Base-by-base conservation (phyloP, 2,329 filamentous ascomycete genomes). In the Penicillium sp. region DNA sequence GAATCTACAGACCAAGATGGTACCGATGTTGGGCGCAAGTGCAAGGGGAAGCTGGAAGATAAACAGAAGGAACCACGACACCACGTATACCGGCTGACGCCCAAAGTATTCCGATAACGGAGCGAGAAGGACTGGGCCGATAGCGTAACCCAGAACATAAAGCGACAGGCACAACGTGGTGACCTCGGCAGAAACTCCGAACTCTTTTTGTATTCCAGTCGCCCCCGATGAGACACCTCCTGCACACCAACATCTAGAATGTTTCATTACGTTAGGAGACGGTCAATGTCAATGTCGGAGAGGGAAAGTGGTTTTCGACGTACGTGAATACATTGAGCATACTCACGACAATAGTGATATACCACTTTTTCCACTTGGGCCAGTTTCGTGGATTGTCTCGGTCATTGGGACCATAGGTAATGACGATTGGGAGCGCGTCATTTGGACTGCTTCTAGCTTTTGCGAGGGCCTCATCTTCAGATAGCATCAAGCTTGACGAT, bases 321-420 rank as follows among this genome's bases (percentile, higher is more conserved):
- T 55, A 63, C 59, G 60, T 64, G 46, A 64, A 49, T 0, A 63
- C 58, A 39, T 64, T 63, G 18, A 72, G 53, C 49, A 65, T 59
- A 47, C 70, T 66, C 16, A 64, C 66, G n/a, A 72, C 56, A 26
- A 60, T 55, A 5, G 67, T 71, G 31, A 71, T 71, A 48, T 69
- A 72, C 69, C 69, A 72, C 47, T 69, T 69, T 23, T 61, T 62
- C 51, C 49, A 61, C 34, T 58, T 62, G 2, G 65, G 60, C 67
- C 69, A 74, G 36, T 70, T 65, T 28, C 68, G 62, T 8, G 71
- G 71, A 44, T 71, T 71, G 26, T 71, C 68, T 6, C 27, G 42
- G 28, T 64, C 61, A 6, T 51, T 35, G 4, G 37, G 27, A 6
- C 41, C 47, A 26, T 58, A 64, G 1, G 50, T 54, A 13, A 63